Conservation (phyloP, 441 rosid species). For the Populus hybrid region DNA sequence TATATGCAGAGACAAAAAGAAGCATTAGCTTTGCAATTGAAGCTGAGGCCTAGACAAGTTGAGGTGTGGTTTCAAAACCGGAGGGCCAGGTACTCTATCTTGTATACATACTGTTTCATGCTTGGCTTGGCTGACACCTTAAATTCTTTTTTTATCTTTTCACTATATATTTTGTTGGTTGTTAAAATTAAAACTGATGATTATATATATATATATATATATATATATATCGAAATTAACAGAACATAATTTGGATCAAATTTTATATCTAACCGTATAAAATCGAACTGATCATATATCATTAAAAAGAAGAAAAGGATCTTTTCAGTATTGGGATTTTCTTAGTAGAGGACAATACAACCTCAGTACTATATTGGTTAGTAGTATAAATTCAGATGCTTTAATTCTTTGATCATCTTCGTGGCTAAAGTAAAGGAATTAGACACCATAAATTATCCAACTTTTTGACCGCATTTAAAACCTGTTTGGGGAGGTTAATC, state of each 20-base stretch:
- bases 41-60: conserved; percentile 81
- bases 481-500: neutral
- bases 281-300: neutral
- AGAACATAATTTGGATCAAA: neutral
- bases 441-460: neutral
- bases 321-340: neutral
- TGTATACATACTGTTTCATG: neutral
- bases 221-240: no score
- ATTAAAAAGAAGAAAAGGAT: neutral
- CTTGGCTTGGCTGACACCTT: neutral
- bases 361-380: neutral
- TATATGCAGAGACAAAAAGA: conserved; percentile 67
- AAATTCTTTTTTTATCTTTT: neutral
- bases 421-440: neutral
- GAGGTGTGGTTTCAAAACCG: conserved; percentile 99
- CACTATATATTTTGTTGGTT: conserved; percentile 31
- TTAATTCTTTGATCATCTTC: neutral
- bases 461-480: neutral
- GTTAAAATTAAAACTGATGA: conserved; percentile 26
- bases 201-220: conserved; percentile 18
- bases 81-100: conserved; percentile 66
- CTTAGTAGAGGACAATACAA: neutral
- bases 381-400: neutral
- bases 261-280: neutral
- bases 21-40: conserved; percentile 79